These are phyloP conservation scores for Torulaspora delbrueckii DNA, from an alignment of 805 yeast genomes.

Conservation along the genomic window DNA sequence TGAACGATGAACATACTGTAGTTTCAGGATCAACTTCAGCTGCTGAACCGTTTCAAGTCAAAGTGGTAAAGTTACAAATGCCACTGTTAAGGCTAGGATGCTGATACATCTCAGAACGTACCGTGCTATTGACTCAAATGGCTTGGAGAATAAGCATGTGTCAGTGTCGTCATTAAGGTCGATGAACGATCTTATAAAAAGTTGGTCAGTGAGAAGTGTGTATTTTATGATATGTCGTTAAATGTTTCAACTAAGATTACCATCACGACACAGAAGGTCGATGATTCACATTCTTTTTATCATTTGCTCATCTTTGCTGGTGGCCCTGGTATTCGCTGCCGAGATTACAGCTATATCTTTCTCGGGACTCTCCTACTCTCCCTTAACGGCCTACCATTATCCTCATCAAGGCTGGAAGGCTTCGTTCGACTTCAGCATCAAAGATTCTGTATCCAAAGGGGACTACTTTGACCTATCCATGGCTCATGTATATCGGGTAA, in stretches of 20 bases:
- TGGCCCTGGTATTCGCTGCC: slow-evolving; percentile 8
- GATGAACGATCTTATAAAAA: not conserved
- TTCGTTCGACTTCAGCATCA: slow-evolving; percentile 27
- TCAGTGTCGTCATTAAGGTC: no score
- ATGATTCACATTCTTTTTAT: slow-evolving; percentile 10
- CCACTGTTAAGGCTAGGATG: not conserved
- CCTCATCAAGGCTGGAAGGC: slow-evolving; percentile 37
- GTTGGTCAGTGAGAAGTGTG: not conserved
- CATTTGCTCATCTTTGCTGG: not conserved
- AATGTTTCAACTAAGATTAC: not conserved
- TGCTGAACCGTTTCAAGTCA: not conserved
- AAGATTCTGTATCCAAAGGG: slow-evolving; percentile 19
- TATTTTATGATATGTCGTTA: not conserved
- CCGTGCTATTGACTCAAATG: not conserved
- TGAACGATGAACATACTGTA: no score
- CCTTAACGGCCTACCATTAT: slow-evolving; percentile 11
- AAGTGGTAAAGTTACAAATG: not conserved
- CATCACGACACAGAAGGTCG: not conserved
- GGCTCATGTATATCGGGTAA: slow-evolving; percentile 35
- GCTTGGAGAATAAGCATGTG: no score
- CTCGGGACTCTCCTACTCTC: slow-evolving; percentile 14
- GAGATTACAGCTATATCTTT: slow-evolving; percentile 13
- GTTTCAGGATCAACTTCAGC: not conserved
- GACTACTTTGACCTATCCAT: slow-evolving; percentile 29
- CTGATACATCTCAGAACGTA: not conserved